Evolutionary conservation across 257 asterid genomes (phyloP).

Genomic region (Solanum medicagineum): DNA sequence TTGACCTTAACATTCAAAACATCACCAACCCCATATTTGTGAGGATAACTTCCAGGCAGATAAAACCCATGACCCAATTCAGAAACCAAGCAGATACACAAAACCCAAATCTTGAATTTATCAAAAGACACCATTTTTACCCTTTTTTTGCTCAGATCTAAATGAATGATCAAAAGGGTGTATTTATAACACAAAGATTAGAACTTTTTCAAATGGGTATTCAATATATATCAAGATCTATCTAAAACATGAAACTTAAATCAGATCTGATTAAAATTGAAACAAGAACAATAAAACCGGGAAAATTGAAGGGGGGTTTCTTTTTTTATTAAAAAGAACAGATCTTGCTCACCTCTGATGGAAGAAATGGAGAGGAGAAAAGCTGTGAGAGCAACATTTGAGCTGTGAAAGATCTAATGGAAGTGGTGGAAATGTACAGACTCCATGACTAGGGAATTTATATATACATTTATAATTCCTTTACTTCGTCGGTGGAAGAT

Average conservation of each 20-base stretch:
- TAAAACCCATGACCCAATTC: too few species aligned
- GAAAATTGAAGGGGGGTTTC: neutral
- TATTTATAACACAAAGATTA: slow-evolving; percentile 4
- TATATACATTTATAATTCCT: neutral
- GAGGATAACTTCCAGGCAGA: too few species aligned
- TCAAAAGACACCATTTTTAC: neutral
- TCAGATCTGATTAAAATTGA: neutral
- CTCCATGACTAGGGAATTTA: neutral
- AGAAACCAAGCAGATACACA: too few species aligned
- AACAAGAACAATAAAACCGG: neutral
- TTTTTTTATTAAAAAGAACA: neutral
- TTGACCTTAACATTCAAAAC: too few species aligned
- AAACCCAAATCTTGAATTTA: too few species aligned
- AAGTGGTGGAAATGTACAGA: neutral
- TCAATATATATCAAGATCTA: neutral
- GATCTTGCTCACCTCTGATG: neutral
- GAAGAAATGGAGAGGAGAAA: neutral
- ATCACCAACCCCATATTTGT: too few species aligned
- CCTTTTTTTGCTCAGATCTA: slow-evolving; percentile 32
- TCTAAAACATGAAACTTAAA: neutral
- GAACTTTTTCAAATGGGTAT: neutral
- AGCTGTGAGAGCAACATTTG: neutral
- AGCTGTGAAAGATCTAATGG: neutral
- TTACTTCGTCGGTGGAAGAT: neutral
- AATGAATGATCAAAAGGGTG: slow-evolving; percentile 29